Evolutionary conservation across 225 moss, liverwort and hornwort genomes (phyloP), one percentile per base, ranked within the genome.

Genomic region (Climacium dendroides): DNA sequence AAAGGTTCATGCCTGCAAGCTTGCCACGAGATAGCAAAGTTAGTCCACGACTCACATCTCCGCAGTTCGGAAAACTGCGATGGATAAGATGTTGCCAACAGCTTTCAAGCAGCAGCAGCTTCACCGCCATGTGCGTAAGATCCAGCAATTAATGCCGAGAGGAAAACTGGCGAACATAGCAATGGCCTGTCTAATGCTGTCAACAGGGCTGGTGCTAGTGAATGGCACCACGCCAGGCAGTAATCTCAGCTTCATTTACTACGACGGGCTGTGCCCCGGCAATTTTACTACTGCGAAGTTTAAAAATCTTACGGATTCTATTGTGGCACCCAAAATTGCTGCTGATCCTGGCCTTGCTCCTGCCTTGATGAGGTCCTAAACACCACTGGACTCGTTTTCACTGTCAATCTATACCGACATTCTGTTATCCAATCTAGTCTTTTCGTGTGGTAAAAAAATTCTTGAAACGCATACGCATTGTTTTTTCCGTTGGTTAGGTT

Each of bases 261-360:
- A 89, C 48, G 34, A 85, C 58, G 58, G 25, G 13, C 19, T 81
- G 64, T 81, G 89, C 78, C 15, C 39, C 29, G 59, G 81, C 74
- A 74, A 74, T 5, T 3, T 11, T 8, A 4, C 63, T 8, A 63
- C 63, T 16, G 4, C 8, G 4, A 43, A 19, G 26, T 50, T 89
- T 11, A 50, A 85, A 24, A 1, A 1, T 17, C 9, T 30, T 24
- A 37, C 81, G 14, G 24, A 25, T 2, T 0, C 2, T 2, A 4
- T 58, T 57, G 89, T 85, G 32, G 29, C 25, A 30, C 15, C 13
- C 5, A 6, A 1, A 24, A 67, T 89, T 57, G 11, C 5, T 13
- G 10, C 7, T 11, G 74, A 85, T 75, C 19, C 19, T 25, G 19
- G 74, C 39, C 67, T 76, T 19, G 34, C 74, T 76, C 39, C 85